These are phyloP conservation scores for Camellia oleifera DNA, from an alignment of 179 eudicot genomes.

Conservation along the genomic window DNA sequence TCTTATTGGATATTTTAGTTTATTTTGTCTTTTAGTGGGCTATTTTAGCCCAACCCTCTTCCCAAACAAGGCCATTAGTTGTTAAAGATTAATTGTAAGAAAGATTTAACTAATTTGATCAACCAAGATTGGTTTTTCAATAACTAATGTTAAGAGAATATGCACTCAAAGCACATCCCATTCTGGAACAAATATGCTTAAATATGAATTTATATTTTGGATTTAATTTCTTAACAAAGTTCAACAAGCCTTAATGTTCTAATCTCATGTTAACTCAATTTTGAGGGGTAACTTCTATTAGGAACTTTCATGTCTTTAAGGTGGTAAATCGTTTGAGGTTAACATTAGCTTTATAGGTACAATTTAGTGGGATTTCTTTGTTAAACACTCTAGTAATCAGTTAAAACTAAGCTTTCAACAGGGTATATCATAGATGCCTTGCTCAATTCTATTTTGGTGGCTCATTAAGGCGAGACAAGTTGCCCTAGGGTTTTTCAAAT, in stretches of 20 bases:
- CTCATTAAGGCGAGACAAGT: background rate
- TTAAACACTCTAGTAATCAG: no score
- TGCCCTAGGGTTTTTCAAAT: background rate
- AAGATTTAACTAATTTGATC: background rate
- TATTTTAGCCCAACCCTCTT: no score
- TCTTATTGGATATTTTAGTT: no score
- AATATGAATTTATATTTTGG: background rate
- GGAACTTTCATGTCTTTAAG: background rate
- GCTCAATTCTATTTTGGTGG: background rate
- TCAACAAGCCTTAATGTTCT: background rate
- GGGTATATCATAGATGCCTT: background rate
- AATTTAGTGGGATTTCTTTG: background rate
- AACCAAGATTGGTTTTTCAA: background rate
- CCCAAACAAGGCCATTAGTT: background rate
- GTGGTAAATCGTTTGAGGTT: background rate
- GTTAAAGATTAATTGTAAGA: background rate
- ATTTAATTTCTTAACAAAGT: no score
- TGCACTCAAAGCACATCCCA: background rate
- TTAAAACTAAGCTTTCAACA: background rate
- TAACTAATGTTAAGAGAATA: background rate
- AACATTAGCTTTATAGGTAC: background rate
- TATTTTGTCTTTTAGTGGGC: no score
- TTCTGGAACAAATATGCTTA: no score
- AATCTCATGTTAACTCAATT: background rate
- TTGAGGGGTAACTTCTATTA: background rate